phyloP scores from a whole-genome alignment of 768 basidiomycete species.

The Phlebiopsis gigantea region DNA sequence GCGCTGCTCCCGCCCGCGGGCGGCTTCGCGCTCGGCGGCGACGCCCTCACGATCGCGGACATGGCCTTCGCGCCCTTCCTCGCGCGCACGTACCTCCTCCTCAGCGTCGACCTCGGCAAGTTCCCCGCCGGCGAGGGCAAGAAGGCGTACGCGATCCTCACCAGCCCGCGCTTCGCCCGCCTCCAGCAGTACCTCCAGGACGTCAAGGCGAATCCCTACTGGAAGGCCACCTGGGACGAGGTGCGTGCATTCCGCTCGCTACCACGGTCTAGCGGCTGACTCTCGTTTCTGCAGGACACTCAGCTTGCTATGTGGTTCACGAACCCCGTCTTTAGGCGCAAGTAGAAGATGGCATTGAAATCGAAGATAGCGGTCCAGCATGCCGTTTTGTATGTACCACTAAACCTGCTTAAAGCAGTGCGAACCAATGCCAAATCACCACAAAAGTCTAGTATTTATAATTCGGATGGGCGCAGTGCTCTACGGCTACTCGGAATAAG shows the following conservation, averaged over 20 bases:
- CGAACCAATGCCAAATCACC: too few relatives aligned
- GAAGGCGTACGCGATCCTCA: conserved; percentile 31
- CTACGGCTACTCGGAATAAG: not conserved
- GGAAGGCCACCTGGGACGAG: conserved; percentile 24
- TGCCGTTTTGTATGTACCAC: too few relatives aligned
- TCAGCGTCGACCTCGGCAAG: conserved; percentile 45
- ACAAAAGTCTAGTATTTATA: not conserved
- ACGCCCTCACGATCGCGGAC: conserved; percentile 54
- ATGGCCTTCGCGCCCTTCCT: conserved; percentile 53
- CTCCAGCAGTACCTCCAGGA: conserved; percentile 40
- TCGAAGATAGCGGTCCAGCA: too few relatives aligned
- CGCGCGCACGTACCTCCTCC: conserved; percentile 36
- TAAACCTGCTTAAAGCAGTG: too few relatives aligned
- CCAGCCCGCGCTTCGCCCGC: conserved; percentile 41
- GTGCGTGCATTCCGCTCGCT: not conserved
- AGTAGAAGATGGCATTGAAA: too few relatives aligned
- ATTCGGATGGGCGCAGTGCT: not conserved
- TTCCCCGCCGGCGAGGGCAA: conserved; percentile 35
- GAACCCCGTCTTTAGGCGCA: not conserved
- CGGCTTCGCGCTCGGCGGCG: conserved; percentile 33
- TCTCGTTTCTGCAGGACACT: not conserved
- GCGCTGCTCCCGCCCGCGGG: conserved; percentile 35
- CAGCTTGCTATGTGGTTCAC: not conserved
- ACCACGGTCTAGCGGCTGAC: not conserved
- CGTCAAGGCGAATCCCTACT: conserved; percentile 44